Evolutionary conservation across 2,329 filamentous ascomycete genomes (phyloP).

Genomic region (Exophiala oligosperma): DNA sequence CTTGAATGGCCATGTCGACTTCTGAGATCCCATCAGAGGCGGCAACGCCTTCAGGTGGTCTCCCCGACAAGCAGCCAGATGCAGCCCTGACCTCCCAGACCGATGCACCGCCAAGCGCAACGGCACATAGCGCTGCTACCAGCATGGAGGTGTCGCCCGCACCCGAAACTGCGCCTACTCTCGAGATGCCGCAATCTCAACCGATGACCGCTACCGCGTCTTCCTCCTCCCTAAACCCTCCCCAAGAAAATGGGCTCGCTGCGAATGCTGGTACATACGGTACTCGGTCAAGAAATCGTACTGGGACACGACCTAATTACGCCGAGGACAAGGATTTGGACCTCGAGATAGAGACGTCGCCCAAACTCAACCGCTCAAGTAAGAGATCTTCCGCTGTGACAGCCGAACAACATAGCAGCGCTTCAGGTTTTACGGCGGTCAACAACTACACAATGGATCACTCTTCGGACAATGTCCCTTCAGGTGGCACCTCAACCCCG

Average conservation of each 20-base stretch:
- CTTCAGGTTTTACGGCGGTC: slow-evolving; percentile 16
- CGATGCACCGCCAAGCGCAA: slow-evolving; percentile 22
- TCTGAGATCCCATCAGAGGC: slow-evolving; percentile 19
- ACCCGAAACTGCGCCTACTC: slow-evolving; percentile 27
- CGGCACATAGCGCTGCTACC: slow-evolving; percentile 9
- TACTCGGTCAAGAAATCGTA: slow-evolving; percentile 89
- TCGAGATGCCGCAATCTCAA: slow-evolving; percentile 41
- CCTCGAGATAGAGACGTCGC: slow-evolving; percentile 72
- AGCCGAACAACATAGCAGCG: slow-evolving; percentile 9
- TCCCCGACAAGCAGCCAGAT: slow-evolving; percentile 8
- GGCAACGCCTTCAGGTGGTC: slow-evolving; percentile 13
- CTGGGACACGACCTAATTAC: slow-evolving; percentile 84
- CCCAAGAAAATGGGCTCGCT: slow-evolving; percentile 38
- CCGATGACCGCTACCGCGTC: slow-evolving; percentile 48
- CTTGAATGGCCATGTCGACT: slow-evolving; percentile 23
- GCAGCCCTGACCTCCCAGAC: slow-evolving; percentile 13
- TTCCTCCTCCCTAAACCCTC: slow-evolving; percentile 39
- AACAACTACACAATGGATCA: slow-evolving; percentile 8
- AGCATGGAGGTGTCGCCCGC: slow-evolving; percentile 26
- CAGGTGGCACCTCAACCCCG: slow-evolving; percentile 47
- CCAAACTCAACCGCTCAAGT: slow-evolving; percentile 33
- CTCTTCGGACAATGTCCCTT: slow-evolving; percentile 1
- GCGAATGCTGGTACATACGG: slow-evolving; percentile 73
- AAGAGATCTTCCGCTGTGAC: slow-evolving; percentile 19
- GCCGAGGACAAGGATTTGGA: slow-evolving; percentile 92